phyloP scores from a whole-genome alignment of 176 grass and related monocot genomes.

The Pharus latifolius region DNA sequence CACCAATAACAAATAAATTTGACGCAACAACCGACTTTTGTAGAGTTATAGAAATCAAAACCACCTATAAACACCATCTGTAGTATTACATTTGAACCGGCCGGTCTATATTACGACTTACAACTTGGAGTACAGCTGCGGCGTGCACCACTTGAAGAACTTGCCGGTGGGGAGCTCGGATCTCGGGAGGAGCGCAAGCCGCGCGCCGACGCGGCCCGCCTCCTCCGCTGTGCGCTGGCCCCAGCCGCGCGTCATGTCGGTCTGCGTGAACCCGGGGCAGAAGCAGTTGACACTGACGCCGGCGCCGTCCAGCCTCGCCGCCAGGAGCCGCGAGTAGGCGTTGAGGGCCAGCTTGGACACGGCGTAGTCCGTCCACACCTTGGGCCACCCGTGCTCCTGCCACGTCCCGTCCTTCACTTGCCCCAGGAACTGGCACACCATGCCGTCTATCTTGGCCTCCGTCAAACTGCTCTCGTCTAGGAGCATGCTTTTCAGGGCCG shows the following conservation, averaged over 20 bases:
- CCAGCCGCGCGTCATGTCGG: conserved; percentile 25
- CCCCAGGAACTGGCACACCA: conserved; percentile 50
- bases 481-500: conserved; percentile 22
- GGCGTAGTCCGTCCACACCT: conserved; percentile 68
- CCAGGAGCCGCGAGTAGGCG: conserved; percentile 52
- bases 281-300: conserved; percentile 43
- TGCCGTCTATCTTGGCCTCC: conserved; percentile 26
- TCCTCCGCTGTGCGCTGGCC: conserved; percentile 13
- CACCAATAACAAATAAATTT: too few species aligned
- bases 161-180: conserved; percentile 40
- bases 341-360: conserved; percentile 76
- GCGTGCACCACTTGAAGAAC: conserved; percentile 57
- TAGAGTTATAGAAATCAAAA: too few species aligned
- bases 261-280: conserved; percentile 43
- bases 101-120: too few species aligned
- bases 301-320: conserved; percentile 19
- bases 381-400: conserved; percentile 50
- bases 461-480: conserved; percentile 41
- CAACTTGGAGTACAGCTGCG: conserved; percentile 46
- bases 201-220: conserved; percentile 26
- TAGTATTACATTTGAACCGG: too few species aligned
- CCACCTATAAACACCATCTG: too few species aligned
- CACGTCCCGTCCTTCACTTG: conserved; percentile 50
- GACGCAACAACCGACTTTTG: too few species aligned
- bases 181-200: conserved; percentile 21